These are phyloP conservation scores for Aspergillus mulundensis DNA, from an alignment of 495 filamentous ascomycete species.

Conservation along the genomic window DNA sequence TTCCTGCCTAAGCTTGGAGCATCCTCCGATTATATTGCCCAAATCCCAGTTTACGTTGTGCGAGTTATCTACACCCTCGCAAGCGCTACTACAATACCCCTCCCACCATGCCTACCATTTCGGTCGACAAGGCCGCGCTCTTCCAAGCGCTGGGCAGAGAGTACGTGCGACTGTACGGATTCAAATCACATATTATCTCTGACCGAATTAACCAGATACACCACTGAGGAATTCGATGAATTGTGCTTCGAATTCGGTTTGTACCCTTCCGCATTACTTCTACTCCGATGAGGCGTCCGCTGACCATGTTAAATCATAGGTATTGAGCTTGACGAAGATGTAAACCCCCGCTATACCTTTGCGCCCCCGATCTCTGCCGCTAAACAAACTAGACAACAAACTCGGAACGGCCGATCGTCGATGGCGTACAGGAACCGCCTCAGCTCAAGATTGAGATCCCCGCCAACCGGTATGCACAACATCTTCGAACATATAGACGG, in stretches of 20 bases:
- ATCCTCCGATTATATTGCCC: neutral
- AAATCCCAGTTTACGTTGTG: neutral
- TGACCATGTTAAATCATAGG: conserved; percentile 44
- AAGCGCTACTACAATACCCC: conserved; percentile 18
- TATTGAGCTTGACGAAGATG: conserved; percentile 96
- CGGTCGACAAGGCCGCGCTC: conserved; percentile 90
- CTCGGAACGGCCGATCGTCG: conserved; percentile 63
- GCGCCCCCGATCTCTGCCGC: neutral
- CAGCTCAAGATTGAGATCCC: conserved; percentile 99
- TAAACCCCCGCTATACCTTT: conserved; percentile 24
- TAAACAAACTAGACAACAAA: conserved; percentile 59
- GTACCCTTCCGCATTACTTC: conserved; percentile 17
- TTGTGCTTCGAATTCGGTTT: conserved; percentile 96
- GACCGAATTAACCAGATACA: conserved; percentile 56
- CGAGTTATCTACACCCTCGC: neutral
- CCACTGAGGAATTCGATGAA: conserved; percentile 90
- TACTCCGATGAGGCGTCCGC: conserved; percentile 29
- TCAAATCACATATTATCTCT: neutral
- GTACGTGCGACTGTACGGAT: conserved; percentile 46
- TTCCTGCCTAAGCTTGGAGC: neutral
- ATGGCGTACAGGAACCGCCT: conserved; percentile 79
- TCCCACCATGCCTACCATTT: conserved; percentile 74
- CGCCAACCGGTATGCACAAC: conserved; percentile 66
- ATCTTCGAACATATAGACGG: neutral
- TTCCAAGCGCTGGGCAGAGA: conserved; percentile 87